Base-by-base conservation (phyloP, 2,329 filamentous ascomycete genomes). In the Cladosporium colombiae region DNA sequence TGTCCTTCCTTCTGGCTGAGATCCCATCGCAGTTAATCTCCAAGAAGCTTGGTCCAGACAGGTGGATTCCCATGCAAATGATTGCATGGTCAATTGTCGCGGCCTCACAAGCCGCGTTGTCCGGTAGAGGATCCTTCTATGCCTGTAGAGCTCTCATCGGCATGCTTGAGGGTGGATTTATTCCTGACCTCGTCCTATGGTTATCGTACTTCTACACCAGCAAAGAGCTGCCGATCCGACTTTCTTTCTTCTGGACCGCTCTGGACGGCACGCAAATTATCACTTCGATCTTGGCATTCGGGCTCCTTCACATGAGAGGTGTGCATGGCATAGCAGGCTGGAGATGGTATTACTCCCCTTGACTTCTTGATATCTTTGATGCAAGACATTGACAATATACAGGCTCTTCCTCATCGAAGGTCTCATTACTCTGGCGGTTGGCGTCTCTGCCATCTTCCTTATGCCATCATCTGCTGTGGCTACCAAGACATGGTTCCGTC, bases 401-500 rank as follows among this genome's bases (percentile, higher is more conserved):
- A 65, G 62, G 63, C 68, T 77, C 1, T 77, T 77, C 62, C 67
- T 74, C 4, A 72, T 77, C 31, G 75, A 77, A 66, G 75, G 74
- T 18, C 64, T 63, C 18, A 37, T 77, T n/a, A 76, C 75, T 10
- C 70, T 68, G 1, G 31, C 72, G 18, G 69, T 77, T 25, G 74
- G 74, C 0, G 65, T 77, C 25, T 62, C 71, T 1, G 74, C 73
- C 8, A 75, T 70, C 67, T 74, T 75, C 16, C 78, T 80, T 27
- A 72, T 82, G 55, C 79, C 80, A 0, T 75, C 79, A 3, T 79
- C 88, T 0, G 89, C 90, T 0, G 88, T 87, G 0, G 83, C 87
- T 59, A 92, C 89, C 66, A 71, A 75, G 82, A 84, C 33, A 75
- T 82, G 56, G 82, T 91, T 67, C 86, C 84, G 64, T 83, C 85